These are phyloP conservation scores for Exophiala xenobiotica DNA, from an alignment of 2,329 filamentous ascomycete genomes.

Conservation along the genomic window DNA sequence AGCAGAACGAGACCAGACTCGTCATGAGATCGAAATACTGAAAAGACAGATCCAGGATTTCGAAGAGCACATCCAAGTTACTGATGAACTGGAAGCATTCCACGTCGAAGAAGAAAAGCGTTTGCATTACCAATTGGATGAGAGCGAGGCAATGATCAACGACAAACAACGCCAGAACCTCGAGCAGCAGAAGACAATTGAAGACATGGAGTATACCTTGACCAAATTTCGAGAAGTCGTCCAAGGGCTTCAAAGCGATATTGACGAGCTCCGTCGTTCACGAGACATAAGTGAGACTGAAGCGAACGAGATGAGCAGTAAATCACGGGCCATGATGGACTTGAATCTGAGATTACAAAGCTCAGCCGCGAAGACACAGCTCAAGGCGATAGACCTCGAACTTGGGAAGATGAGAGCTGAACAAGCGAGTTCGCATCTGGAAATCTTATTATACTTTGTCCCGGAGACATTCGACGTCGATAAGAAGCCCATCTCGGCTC, in stretches of 20 bases:
- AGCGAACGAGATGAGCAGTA: slow-evolving; percentile 82
- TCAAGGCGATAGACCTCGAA: slow-evolving; percentile 91
- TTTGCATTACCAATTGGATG: slow-evolving; percentile 88
- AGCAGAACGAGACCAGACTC: slow-evolving; percentile 71
- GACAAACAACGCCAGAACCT: slow-evolving; percentile 72
- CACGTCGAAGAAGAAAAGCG: slow-evolving; percentile 73
- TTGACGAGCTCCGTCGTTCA: slow-evolving; percentile 89
- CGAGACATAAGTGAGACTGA: slow-evolving; percentile 86
- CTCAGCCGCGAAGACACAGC: slow-evolving; percentile 85
- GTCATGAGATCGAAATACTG: slow-evolving; percentile 25
- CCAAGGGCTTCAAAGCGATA: slow-evolving; percentile 75
- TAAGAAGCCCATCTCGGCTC: slow-evolving; percentile 79
- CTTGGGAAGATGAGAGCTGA: slow-evolving; percentile 82
- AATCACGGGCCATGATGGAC: slow-evolving; percentile 93
- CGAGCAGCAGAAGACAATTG: slow-evolving; percentile 75
- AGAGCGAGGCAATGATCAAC: slow-evolving; percentile 78
- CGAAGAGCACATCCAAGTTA: slow-evolving; percentile 85
- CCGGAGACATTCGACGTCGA: slow-evolving; percentile 80
- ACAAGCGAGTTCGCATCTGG: slow-evolving; percentile 82
- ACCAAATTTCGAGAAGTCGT: slow-evolving; percentile 87
- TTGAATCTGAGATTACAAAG: slow-evolving; percentile 91
- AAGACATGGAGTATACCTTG: slow-evolving; percentile 88
- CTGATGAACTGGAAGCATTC: slow-evolving; percentile 90
- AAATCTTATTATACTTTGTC: slow-evolving; percentile 84
- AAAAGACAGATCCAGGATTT: slow-evolving; percentile 70